Percentiles rank a stretch among this genome's conserved stretches.
phyloP scores from a whole-genome alignment of 164 flowering plant species.

The Aristolochia fimbriata region DNA sequence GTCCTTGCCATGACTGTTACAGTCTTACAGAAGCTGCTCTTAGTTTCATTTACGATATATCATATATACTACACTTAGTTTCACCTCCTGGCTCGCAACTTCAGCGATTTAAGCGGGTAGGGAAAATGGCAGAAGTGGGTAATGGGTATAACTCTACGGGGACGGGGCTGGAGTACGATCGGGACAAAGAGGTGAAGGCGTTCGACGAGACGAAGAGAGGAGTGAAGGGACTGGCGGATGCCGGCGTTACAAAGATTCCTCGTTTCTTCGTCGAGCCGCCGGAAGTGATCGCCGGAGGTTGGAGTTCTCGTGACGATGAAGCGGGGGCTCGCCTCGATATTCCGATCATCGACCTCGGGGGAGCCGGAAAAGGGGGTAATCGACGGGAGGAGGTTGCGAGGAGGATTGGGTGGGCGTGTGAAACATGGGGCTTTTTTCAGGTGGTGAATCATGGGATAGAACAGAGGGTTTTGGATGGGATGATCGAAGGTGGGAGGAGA shows the following conservation, averaged over 20 bases:
- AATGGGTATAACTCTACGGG: too few relatives aligned
- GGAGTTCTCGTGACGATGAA: neutral
- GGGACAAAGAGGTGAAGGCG: slow-evolving; percentile 18
- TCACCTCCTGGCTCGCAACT: too few relatives aligned
- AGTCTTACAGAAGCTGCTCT: too few relatives aligned
- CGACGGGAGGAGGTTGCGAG: slow-evolving; percentile 3
- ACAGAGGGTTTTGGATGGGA: slow-evolving; percentile 6
- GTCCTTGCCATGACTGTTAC: too few relatives aligned
- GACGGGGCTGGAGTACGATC: slow-evolving; percentile 12
- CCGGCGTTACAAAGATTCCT: slow-evolving; percentile 22
- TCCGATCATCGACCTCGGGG: slow-evolving; percentile 19
- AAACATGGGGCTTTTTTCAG: slow-evolving; percentile 19
- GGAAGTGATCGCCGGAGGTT: neutral
- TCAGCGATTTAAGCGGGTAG: too few relatives aligned
- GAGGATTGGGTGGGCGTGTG: slow-evolving; percentile 10
- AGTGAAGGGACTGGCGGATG: slow-evolving; percentile 40
- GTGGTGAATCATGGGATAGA: slow-evolving; percentile 18
- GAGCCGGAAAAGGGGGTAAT: neutral
- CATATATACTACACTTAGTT: too few relatives aligned
- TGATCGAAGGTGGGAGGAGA: slow-evolving; percentile 4
- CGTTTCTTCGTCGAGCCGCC: slow-evolving; percentile 15
- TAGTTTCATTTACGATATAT: too few relatives aligned
- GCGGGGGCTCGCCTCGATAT: slow-evolving; percentile 3
- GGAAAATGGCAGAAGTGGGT: too few relatives aligned
- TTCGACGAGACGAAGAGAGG: slow-evolving; percentile 39